Evolutionary conservation across 2,329 filamentous ascomycete genomes (phyloP), one percentile per base, ranked within the genome.

Genomic region (Epichloe sibirici): DNA sequence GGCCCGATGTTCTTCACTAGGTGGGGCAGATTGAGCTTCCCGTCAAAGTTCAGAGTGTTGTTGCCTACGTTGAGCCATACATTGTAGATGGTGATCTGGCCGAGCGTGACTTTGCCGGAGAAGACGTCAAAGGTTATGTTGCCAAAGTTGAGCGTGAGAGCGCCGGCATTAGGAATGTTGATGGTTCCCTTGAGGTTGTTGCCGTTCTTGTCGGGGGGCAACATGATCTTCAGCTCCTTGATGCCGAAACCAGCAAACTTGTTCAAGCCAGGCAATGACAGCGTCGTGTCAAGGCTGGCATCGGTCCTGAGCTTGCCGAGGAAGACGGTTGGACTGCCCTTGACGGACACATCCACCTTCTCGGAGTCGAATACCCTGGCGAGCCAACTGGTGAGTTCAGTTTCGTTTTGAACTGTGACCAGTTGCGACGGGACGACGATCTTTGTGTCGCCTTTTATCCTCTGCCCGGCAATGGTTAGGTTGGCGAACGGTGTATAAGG

Each of bases 71-170:
- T 64, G 4, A 77, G 62, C 0, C 64, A 34, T 1, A 74, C 62
- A 40, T 75, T 64, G 50, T 66, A 63, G 4, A 74, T 53, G 15
- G 62, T 63, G 17, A 71, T 64, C 1, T 66, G 57, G 5, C 74
- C 74, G 6, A 76, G 56, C 8, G 61, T 61, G 9, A 71, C 53
- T n/a, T 69, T 63, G 3, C 70, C 71, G 0, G 66, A 68, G 50
- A 67, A 59, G 17, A 76, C 50, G 44, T 74, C 71, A 15, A 75
- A 66, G 0, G 70, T 71, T n/a, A 76, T 48, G 57, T 76, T 71
- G 11, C 74, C 74, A 3, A 74, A 62, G 0, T 67, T 69, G 5
- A 76, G 68, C 1, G 66, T 66, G 2, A 77, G 62, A 1, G 67
- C 60, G 2, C 72, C 72, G 37, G 64, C 61, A 56, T 77, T 77